Base-by-base conservation (phyloP, 441 rosid genomes). In the Viola pubescens region DNA sequence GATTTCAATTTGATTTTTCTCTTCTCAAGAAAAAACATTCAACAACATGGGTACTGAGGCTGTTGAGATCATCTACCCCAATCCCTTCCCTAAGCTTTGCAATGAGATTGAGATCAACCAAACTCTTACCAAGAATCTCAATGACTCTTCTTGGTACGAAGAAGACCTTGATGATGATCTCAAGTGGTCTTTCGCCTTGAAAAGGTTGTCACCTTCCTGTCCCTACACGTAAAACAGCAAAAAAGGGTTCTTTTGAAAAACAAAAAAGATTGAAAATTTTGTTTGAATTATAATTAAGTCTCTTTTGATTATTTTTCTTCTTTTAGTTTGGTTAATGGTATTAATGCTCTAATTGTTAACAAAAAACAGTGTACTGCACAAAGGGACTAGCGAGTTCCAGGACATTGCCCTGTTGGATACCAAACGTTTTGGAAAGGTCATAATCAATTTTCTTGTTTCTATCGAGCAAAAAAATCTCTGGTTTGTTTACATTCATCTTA, bases 111-210 rank as follows among this genome's bases (percentile, higher is more conserved):
- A 72, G 59, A 65, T 70, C 11, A 72, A 37, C 41, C 75, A 73
- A 53, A 57, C 64, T 56, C 57, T 61, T 57, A 61, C 50, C 56
- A 55, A 70, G 16, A 71, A 51, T 56, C 73, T 57, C 57, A 70
- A 64, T 19, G 82, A 79, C 1, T 73, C 77, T 55, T 59, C 72
- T 52, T 91, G 98, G 98, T 91, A 73, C 6, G 98, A 91, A 68
- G 96, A 88, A 71, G 70, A 77, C 66, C 79, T 91, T 38, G 94
- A 88, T 62, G 89, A 83, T 14, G 83, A 91, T 74, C 94, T 91
- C 75, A 88, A 87, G 60, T 91, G 98, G 98, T 88, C 92, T n/a
- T 91, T 88, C 69, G 90, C 91, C 54, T 71, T 88, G 68, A 88
- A 88, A 75, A 86, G 97, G 97, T 89, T 48, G 40, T 44, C 7